Conservation (phyloP, 768 basidiomycete genomes). For the Gyrodon lividus region DNA sequence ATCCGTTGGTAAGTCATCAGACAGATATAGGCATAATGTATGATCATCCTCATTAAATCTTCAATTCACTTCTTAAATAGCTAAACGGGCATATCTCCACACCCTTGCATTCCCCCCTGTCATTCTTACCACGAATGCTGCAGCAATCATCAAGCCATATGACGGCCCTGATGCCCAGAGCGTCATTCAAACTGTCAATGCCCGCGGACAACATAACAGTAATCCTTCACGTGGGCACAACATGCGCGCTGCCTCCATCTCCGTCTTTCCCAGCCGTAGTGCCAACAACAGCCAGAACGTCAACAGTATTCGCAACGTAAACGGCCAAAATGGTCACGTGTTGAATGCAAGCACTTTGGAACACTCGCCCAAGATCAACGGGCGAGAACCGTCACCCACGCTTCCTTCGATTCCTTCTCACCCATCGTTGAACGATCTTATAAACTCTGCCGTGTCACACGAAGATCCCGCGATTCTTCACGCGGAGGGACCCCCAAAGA, state of each 20-base stretch:
- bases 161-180: conserved; percentile 90
- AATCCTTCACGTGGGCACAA: conserved; percentile 71
- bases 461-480: conserved; percentile 69
- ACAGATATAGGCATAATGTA: not conserved
- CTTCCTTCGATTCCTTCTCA: conserved; percentile 79
- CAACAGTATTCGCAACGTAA: conserved; percentile 27
- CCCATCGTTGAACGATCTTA: conserved; percentile 82
- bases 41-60: not conserved
- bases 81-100: conserved; percentile 63
- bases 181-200: conserved; percentile 81
- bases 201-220: conserved; percentile 61
- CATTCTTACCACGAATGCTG: conserved; percentile 52
- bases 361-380: conserved; percentile 39
- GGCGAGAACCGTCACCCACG: conserved; percentile 78
- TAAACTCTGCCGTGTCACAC: conserved; percentile 62
- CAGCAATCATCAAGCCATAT: conserved; percentile 81
- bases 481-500: conserved; percentile 61
- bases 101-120: conserved; percentile 82
- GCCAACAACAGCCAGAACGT: conserved; percentile 38
- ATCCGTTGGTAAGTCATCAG: conserved; percentile 67
- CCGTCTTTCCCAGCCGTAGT: conserved; percentile 57
- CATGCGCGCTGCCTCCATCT: conserved; percentile 65
- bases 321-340: conserved; percentile 39
- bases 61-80: conserved; percentile 10
- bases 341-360: conserved; percentile 48